Evolutionary conservation across 2,329 filamentous ascomycete genomes (phyloP), one percentile per base, ranked within the genome.

Genomic region (Exophiala spinifera): DNA sequence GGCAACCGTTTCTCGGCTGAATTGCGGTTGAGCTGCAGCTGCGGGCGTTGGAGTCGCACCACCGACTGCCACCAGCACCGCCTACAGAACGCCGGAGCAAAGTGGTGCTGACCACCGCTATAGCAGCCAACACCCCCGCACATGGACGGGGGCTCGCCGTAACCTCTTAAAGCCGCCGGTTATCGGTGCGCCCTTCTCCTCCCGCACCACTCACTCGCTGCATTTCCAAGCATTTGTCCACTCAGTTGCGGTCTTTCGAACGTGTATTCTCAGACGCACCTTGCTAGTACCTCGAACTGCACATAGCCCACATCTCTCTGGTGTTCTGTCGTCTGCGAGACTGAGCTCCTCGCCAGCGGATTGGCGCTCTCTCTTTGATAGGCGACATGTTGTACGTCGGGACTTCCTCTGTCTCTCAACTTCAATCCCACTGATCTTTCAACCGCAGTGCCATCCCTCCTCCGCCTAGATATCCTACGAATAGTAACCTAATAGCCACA

Each of bases 401-500:
- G 8, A 13, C 21, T 19, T 28, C 11, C 31, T 36, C 19, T 25
- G 8, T 46, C 37, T 15, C 8, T 44, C 13, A 25, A 14, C 23
- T 15, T 39, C 33, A 11, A 20, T 37, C 28, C 34, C 23, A 45
- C 51, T 62, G 45, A 59, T 53, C 33, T 37, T 25, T 23, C 17
- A 37, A 40, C 20, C 53, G 53, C 67, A 91, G 88, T 73, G 90
- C 95, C 64, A 81, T 96, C 56, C 84, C 91, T 56, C 91, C 91
- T 60, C 90, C 89, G 57, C 86, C 88, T 56, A 84, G 91, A 71
- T 96, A 95, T 76, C 83, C 61, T 25, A 80, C 86, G 51, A 83
- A 83, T 61, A 81, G 85, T 66, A 85, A 85, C 59, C 80, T 86
- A 69, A 79, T 84, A 48, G 78, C 83, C 34, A 86, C 88, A 34